Evolutionary conservation across 1,139 yeast species (phyloP).

Genomic region (Candida freyschussii): DNA sequence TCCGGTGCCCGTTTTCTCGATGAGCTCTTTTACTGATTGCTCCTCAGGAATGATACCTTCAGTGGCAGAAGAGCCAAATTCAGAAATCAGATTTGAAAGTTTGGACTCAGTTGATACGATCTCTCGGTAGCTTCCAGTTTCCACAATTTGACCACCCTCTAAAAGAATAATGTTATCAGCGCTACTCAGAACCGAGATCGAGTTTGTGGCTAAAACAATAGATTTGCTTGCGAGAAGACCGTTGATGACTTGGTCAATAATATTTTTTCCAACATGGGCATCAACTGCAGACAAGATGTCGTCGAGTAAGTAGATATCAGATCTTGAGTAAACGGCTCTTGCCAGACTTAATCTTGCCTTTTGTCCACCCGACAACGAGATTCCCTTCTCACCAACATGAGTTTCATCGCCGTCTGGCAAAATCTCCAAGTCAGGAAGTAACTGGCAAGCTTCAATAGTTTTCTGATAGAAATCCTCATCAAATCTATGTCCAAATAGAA

Average conservation of each 20-base stretch:
- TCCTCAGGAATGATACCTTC: conserved; percentile 10
- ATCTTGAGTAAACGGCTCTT: conserved; percentile 81
- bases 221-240: conserved; percentile 75
- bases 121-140: conserved; percentile 46
- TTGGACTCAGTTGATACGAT: conserved; percentile 42
- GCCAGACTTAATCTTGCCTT: conserved; percentile 84
- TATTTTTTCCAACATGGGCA: conserved; percentile 73
- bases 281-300: conserved; percentile 83
- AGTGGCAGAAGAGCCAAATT: conserved; percentile 40
- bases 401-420: conserved; percentile 83
- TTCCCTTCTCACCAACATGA: conserved; percentile 87
- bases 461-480: conserved; percentile 65
- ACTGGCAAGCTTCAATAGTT: conserved; percentile 75
- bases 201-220: conserved; percentile 73
- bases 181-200: too few relatives aligned
- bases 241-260: conserved; percentile 55
- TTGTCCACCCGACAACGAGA: conserved; percentile 86
- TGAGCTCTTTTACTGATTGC: conserved; percentile 5
- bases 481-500: conserved; percentile 70
- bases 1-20: conserved; percentile 8
- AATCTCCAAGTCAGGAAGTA: conserved; percentile 59
- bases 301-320: conserved; percentile 76
- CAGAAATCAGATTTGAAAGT: conserved; percentile 48
- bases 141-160: conserved; percentile 54
- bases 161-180: conserved; percentile 65